Evolutionary conservation across 441 rosid species (phyloP).

Genomic region (Aquilaria agallochum): DNA sequence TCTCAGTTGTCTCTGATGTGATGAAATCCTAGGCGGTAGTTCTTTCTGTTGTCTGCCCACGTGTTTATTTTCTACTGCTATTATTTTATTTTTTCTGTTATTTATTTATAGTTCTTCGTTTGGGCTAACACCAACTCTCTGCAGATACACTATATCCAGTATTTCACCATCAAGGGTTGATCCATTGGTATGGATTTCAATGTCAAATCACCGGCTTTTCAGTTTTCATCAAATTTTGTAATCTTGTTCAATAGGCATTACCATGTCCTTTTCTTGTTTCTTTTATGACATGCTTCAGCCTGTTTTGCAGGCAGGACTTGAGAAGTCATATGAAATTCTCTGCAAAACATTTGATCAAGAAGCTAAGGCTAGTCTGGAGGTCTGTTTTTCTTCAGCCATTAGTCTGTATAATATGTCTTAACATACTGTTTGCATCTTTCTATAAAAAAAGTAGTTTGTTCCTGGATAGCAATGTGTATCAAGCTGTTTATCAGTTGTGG

Average conservation of each 20-base stretch:
- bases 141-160: constrained; percentile 70
- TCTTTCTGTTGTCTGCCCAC: background rate
- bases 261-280: background rate
- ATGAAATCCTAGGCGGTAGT: too few relatives aligned
- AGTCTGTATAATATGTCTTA: background rate
- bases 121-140: constrained; percentile 12
- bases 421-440: background rate
- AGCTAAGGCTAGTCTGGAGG: constrained; percentile 61
- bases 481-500: too few relatives aligned
- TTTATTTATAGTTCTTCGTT: background rate
- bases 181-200: constrained; percentile 41
- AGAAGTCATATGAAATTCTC: constrained; percentile 72
- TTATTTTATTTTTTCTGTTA: background rate
- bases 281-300: constrained; percentile 1
- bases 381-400: constrained; percentile 10
- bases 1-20: background rate
- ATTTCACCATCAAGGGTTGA: constrained; percentile 77
- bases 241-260: background rate
- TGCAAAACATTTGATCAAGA: constrained; percentile 76
- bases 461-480: too few relatives aligned
- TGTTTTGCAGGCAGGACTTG: constrained; percentile 42
- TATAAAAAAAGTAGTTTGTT: too few relatives aligned
- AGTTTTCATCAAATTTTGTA: background rate
- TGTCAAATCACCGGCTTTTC: background rate
- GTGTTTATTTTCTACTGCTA: background rate